Conservation (phyloP, 2,329 filamentous ascomycete species). For the Bipolaris oryzae region DNA sequence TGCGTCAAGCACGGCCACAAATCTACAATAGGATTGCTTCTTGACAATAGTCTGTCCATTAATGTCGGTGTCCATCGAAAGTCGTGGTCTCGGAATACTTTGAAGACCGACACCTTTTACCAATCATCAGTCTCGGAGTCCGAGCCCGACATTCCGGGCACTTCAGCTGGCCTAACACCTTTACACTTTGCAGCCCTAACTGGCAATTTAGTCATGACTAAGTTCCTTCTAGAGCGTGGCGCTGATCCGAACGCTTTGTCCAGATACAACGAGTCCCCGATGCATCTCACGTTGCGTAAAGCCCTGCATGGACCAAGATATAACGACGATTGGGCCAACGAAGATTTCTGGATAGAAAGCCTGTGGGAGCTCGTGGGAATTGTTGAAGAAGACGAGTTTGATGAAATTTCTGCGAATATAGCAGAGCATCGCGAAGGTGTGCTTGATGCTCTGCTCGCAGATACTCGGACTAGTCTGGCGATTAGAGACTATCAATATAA, state of each 20-base stretch:
- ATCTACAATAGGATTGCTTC: conserved; percentile 11
- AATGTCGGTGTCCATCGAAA: conserved; percentile 10
- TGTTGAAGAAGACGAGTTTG: neutral
- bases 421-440: neutral
- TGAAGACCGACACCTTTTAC: neutral
- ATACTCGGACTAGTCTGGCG: neutral
- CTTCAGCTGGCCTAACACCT: neutral
- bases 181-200: neutral
- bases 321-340: neutral
- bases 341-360: neutral
- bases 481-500: neutral
- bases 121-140: neutral
- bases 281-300: neutral
- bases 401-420: neutral
- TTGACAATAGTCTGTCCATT: conserved; percentile 10
- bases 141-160: neutral
- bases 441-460: neutral
- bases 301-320: neutral
- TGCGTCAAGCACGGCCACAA: conserved; percentile 15
- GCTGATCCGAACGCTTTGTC: conserved; percentile 1
- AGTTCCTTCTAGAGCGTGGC: neutral
- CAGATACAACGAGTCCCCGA: neutral
- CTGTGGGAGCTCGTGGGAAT: neutral
- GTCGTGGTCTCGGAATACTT: neutral
- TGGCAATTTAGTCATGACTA: neutral